A percentile compares a stretch with the other conserved stretches of the same genome.
Conservation (phyloP, 306 rosid genomes). For the Trifolium fragiferum region DNA sequence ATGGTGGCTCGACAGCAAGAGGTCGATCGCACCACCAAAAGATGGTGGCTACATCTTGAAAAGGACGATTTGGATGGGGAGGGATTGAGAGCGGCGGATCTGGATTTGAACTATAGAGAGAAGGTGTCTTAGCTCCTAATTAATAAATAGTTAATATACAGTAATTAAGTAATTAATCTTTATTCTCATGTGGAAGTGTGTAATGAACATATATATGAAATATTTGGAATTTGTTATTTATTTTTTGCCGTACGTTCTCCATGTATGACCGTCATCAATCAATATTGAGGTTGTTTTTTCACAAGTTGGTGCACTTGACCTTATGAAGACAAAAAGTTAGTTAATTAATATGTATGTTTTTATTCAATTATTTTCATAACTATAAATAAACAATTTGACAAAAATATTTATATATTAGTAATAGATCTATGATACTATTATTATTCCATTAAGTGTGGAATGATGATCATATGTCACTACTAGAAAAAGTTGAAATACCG, state of each 20-base stretch:
- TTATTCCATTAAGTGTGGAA: background rate
- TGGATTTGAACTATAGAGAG: no score
- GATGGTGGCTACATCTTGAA: no score
- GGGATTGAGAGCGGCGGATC: no score
- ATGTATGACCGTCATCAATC: constrained; percentile 56
- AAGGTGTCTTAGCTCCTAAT: no score
- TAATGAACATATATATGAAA: constrained; percentile 40
- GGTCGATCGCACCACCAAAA: no score
- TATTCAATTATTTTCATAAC: background rate
- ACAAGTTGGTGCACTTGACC: constrained; percentile 39
- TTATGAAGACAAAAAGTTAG: constrained; percentile 24
- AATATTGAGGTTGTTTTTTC: constrained; percentile 36
- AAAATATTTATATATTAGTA: background rate
- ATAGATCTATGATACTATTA: background rate
- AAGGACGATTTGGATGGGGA: no score
- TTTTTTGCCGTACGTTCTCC: constrained; percentile 79
- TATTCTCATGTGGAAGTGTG: background rate
- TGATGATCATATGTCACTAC: no score
- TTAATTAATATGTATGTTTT: no score
- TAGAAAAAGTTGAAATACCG: no score
- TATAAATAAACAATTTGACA: background rate
- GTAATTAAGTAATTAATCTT: no score
- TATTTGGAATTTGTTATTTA: constrained; percentile 38
- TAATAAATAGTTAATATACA: no score
- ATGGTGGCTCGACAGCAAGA: no score